Base-by-base conservation (phyloP, 2,329 filamentous ascomycete species). In the Fusarium sp. region DNA sequence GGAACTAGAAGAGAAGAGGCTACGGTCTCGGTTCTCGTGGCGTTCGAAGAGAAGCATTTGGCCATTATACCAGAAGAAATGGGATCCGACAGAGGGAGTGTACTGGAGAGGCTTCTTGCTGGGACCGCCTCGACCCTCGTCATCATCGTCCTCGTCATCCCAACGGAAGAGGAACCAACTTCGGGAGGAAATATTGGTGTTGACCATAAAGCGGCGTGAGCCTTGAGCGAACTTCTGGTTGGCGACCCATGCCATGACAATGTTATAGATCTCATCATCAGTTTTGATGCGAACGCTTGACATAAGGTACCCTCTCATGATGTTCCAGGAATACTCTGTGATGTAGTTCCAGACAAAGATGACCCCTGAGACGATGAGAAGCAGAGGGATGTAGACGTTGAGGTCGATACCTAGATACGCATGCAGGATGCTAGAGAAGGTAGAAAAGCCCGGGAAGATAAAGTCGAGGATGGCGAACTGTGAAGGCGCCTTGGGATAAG, bases 211-310 rank as follows among this genome's bases (percentile, higher is more conserved):
- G 46, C 85, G 84, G 16, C 88, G 87, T 1, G 89, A 87, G 7
- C 81, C 80, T 64, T 86, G 84, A 21, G 88, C 84, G 69, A 92
- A 92, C 5, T 80, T 77, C 77, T 93, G 90, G 34, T 82, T 79
- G 3, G 89, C 84, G 4, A 92, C 84, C 90, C 90, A 93, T 27
- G 83, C 84, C 89, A 92, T 92, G 42, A 92, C 74, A 73, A 92
- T 91, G 74, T 90, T 90, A 81, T 92, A 93, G 59, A 91, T 87
- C 76, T 93, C 90, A 72, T 93, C 91, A 60, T 92, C 89, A 28
- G 87, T 85, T 46, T 89, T 85, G 41, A 93, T 87, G 71, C 90
- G 87, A 20, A 90, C 89, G 3, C 86, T 87, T 5, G 88, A 90
- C 83, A 91, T 89, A 71, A 90, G 85, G 72, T 91, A 81, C 8